These are phyloP conservation scores for Claviceps africana DNA, from an alignment of 2,329 filamentous ascomycete genomes.

Conservation along the genomic window DNA sequence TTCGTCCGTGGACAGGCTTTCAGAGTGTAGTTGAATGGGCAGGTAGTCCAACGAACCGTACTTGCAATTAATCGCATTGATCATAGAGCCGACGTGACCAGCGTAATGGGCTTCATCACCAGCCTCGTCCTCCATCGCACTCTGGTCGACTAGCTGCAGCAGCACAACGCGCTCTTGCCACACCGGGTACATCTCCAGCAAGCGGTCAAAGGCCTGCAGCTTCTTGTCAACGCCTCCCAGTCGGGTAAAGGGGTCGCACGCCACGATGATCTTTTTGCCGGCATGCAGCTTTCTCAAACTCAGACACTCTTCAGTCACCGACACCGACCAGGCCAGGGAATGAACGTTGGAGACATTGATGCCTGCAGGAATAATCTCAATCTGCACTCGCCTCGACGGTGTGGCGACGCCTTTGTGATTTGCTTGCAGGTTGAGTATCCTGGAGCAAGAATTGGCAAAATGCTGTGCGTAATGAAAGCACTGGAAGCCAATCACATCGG, in stretches of 20 bases:
- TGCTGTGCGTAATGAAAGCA: constrained; percentile 88
- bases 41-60: constrained; percentile 80
- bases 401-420: constrained; percentile 71
- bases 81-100: constrained; percentile 75
- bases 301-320: constrained; percentile 56
- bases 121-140: constrained; percentile 63
- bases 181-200: constrained; percentile 75
- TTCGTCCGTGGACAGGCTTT: constrained; percentile 76
- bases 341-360: constrained; percentile 72
- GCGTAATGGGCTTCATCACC: constrained; percentile 66
- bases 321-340: constrained; percentile 55
- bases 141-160: constrained; percentile 80
- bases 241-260: constrained; percentile 80
- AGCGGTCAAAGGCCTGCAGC: constrained; percentile 80
- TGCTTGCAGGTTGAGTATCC: constrained; percentile 73
- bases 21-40: constrained; percentile 87
- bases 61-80: constrained; percentile 76
- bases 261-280: constrained; percentile 85
- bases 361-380: constrained; percentile 26
- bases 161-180: constrained; percentile 84
- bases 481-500: constrained; percentile 88
- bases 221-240: constrained; percentile 87
- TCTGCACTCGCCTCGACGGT: constrained; percentile 34
- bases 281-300: constrained; percentile 62
- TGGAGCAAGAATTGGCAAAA: constrained; percentile 83